Base-by-base conservation (phyloP, 306 rosid species). In the Potentilla sterilis region DNA sequence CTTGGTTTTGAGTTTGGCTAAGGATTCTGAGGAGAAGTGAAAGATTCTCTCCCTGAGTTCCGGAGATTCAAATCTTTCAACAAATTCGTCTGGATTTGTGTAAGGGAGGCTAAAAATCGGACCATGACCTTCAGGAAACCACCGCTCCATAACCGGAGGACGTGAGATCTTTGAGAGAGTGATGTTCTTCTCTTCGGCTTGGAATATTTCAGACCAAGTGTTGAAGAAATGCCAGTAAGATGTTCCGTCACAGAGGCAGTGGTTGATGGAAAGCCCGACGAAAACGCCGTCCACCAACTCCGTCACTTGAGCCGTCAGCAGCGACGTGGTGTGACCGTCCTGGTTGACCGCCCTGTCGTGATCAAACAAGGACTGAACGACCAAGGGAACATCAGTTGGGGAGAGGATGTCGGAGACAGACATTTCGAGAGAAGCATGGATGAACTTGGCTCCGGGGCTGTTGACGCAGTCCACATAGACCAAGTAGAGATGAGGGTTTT, bases 241-340 rank as follows among this genome's bases (percentile, higher is more conserved):
- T 16, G 87, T 87, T 10, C 93, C 95, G 62, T 93, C 90, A 6
- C 8, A 89, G 4, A 89, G 4, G 14, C 0, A 0, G n/a, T 91
- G 97, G 65, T 85, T 87, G 75, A 88, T 67, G 58, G 96, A 90
- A 61, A 88, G 86, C 1, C 92, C 98, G 1, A 93, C 79, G 87
- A 89, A 89, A 59, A 91, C 76, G 8, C 90, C 97, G 57, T 91
- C 96, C 0, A 65, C 4, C 3, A 91, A 44, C 32, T 93, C 90
- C 0, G 93, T 89, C 44, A 89, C 87, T 64, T 93, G 84, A 59
- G 86, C 42, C 2, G 96, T 61, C 1, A 93, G 68, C 73, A 90
- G 51, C 16, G 95, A 74, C 84, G 68, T 6, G 55, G 81, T 76
- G 78, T 90, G 97, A 0, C 89, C 96, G 2, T 91, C 97, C 59